phyloP scores from a whole-genome alignment of 2,329 filamentous ascomycete species.

The Verticillium tricorpus region DNA sequence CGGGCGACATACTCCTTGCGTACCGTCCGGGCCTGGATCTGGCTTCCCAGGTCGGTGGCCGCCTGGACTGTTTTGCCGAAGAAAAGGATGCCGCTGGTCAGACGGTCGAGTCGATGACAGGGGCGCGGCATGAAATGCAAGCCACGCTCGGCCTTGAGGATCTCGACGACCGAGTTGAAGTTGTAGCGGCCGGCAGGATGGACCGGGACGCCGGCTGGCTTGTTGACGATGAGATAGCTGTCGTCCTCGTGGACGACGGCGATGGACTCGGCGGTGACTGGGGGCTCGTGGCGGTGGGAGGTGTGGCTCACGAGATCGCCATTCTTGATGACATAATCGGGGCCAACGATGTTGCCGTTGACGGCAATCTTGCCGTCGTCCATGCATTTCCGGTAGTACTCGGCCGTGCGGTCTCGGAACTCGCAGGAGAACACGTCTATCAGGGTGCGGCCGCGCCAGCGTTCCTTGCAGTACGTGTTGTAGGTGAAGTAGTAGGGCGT shows the following conservation, averaged over 20 bases:
- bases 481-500: conserved; percentile 89
- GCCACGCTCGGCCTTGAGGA: conserved; percentile 74
- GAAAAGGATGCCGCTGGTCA: conserved; percentile 98
- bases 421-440: conserved; percentile 88
- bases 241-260: conserved; percentile 86
- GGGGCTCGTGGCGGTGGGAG: conserved; percentile 91
- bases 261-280: conserved; percentile 76
- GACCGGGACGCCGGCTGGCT: conserved; percentile 90
- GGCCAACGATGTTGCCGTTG: conserved; percentile 67
- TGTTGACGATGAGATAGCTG: conserved; percentile 93
- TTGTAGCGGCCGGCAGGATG: conserved; percentile 94
- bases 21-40: conserved; percentile 77
- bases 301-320: conserved; percentile 91
- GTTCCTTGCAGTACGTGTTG: conserved; percentile 89
- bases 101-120: conserved; percentile 87
- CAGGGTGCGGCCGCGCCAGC: conserved; percentile 79
- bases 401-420: conserved; percentile 79
- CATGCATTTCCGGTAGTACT: conserved; percentile 87
- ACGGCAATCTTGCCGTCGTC: conserved; percentile 72
- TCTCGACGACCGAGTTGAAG: conserved; percentile 91
- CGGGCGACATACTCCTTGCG: conserved; percentile 94
- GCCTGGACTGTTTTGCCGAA: conserved; percentile 81
- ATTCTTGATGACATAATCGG: conserved; percentile 72
- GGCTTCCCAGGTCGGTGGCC: conserved; percentile 69
- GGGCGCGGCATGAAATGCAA: conserved; percentile 55